Evolutionary conservation across 1,284 basidiomycete genomes (phyloP).

Genomic region (Malassezia obtusa): DNA sequence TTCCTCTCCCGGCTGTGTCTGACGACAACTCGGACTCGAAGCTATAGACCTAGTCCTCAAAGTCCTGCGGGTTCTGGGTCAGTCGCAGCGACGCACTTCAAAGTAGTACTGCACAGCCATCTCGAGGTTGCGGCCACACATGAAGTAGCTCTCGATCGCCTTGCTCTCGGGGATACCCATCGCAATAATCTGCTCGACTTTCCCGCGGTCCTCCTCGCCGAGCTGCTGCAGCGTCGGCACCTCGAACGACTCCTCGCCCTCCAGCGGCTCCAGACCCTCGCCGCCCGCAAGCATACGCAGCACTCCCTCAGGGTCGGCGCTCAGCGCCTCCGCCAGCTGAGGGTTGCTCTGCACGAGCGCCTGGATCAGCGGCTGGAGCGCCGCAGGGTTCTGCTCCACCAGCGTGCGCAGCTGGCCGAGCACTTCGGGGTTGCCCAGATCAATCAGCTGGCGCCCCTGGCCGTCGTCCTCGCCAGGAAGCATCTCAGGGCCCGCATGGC

Average conservation of each 20-base stretch:
- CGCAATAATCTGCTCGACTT: constrained; percentile 41
- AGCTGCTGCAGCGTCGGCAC: constrained; percentile 34
- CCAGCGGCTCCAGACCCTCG: constrained; percentile 21
- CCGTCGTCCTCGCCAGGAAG: constrained; percentile 37
- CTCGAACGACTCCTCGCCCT: constrained; percentile 33
- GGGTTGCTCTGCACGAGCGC: constrained; percentile 46
- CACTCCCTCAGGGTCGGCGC: constrained; percentile 41
- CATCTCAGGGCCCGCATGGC: constrained; percentile 1
- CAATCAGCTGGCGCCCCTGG: constrained; percentile 35
- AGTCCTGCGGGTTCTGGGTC: constrained; percentile 18
- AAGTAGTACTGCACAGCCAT: constrained; percentile 48
- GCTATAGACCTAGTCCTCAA: constrained; percentile 14
- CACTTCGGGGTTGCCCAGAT: constrained; percentile 45
- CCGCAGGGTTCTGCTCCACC: constrained; percentile 43
- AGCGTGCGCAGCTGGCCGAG: constrained; percentile 40
- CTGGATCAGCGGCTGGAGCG: constrained; percentile 42
- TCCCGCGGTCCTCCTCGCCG: constrained; percentile 27
- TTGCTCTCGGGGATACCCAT: constrained; percentile 45
- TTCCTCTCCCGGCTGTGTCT: neutral
- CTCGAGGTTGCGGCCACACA: constrained; percentile 46
- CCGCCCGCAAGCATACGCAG: constrained; percentile 35
- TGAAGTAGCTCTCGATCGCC: constrained; percentile 44
- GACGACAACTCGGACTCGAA: neutral
- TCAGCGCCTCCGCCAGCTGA: constrained; percentile 41
- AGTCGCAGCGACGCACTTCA: constrained; percentile 19